These are phyloP conservation scores for Mycena vulgaris DNA, from an alignment of 768 basidiomycete species.

Conservation along the genomic window DNA sequence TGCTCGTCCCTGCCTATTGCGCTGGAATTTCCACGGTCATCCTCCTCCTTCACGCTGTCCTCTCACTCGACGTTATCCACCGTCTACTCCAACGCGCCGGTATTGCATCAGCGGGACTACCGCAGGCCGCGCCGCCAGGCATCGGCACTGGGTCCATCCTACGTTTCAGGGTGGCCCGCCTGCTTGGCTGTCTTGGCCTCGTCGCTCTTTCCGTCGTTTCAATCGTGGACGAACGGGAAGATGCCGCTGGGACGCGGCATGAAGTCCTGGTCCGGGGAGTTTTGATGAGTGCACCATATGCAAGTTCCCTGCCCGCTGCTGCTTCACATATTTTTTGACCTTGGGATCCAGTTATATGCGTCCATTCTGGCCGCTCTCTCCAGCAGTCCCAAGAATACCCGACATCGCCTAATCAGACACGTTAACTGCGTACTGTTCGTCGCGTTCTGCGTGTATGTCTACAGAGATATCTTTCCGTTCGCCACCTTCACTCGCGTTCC, in stretches of 20 bases:
- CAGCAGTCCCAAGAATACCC: background rate
- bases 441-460: constrained; percentile 61
- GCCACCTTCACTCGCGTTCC: constrained; percentile 64
- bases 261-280: background rate
- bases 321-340: background rate
- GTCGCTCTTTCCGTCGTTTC: constrained; percentile 31
- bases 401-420: constrained; percentile 40
- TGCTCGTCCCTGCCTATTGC: constrained; percentile 3
- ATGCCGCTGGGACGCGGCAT: background rate
- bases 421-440: constrained; percentile 48
- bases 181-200: constrained; percentile 39
- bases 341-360: constrained; percentile 20
- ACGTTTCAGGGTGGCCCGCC: constrained; percentile 37
- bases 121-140: background rate
- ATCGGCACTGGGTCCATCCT: constrained; percentile 38
- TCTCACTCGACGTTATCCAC: background rate
- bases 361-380: constrained; percentile 12
- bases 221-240: background rate
- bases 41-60: background rate
- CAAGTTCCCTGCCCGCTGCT: background rate
- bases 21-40: background rate
- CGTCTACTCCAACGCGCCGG: background rate
- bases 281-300: background rate
- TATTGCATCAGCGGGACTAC: background rate
- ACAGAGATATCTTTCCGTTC: constrained; percentile 73